Base-by-base conservation (phyloP, 495 filamentous ascomycete genomes). In the Halenospora varia region DNA sequence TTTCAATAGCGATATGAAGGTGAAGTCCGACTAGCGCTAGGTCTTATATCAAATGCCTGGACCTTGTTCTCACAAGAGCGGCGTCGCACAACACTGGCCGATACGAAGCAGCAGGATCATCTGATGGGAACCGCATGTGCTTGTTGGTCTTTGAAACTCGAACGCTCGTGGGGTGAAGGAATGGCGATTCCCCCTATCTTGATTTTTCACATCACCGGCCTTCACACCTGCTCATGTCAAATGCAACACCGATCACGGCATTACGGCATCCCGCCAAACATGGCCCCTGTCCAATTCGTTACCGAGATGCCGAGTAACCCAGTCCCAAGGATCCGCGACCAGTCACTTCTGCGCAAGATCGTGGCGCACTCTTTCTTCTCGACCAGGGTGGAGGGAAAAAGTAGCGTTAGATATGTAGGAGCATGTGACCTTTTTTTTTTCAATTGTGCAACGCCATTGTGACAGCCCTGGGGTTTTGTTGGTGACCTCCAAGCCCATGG, bases 231-330 rank as follows among this genome's bases (percentile, higher is more conserved):
- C 29, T 35, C 29, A 35, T 35, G 29, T 35, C 29, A 35, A 35
- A 35, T 35, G 29, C 29, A 35, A 13, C 29, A 35, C 29, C 29
- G 29, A 35, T 35, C 29, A 35, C 29, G 29, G 29, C 29, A 6
- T 13, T 35, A 35, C 29, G 29, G 29, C 29, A 6, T 35, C 29
- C 29, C 29, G 29, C 29, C 29, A 35, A 35, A 35, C 6, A 35
- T 4, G 29, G 29, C 29, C 29, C 29, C 29, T 35, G 29, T 35
- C 29, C 29, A 35, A 35, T 35, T 35, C 45, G 20, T 51, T 57
- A 57, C 55, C 55, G 55, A 57, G 55, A 51, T 57, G 55, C 55
- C 55, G 55, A 57, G 55, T 57, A 49, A 40, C 45, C 29, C 29
- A 35, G 13, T 4, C 29, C 29, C 29, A 35, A 35, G 29, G 29